Evolutionary conservation across 441 rosid species (phyloP).

Genomic region (Jatropha podagrica): DNA sequence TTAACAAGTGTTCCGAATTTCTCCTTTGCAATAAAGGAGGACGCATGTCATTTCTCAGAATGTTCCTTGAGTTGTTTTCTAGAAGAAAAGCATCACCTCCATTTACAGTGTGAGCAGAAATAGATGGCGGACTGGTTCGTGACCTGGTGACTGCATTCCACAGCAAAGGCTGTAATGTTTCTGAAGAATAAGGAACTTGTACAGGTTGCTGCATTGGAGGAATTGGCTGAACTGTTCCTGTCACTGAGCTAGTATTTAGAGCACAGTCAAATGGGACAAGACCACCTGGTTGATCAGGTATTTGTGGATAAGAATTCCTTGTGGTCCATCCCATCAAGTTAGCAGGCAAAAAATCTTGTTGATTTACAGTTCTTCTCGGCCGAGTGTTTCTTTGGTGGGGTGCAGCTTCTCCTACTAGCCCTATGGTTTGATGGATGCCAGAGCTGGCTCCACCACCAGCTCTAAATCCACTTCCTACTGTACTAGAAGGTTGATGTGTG

Average conservation of each 20-base stretch:
- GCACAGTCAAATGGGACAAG: neutral
- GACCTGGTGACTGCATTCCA: conserved; percentile 16
- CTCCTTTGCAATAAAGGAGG: conserved; percentile 13
- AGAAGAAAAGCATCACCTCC: conserved; percentile 14
- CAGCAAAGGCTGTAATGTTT: neutral
- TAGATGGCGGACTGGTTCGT: conserved; percentile 8
- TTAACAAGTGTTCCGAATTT: neutral
- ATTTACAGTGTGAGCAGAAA: neutral
- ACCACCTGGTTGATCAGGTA: conserved; percentile 12
- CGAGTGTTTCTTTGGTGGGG: conserved; percentile 31
- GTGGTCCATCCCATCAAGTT: neutral
- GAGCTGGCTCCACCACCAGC: neutral
- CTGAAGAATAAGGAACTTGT: neutral
- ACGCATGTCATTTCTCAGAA: conserved; percentile 1
- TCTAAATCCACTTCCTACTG: neutral
- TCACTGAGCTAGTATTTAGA: neutral
- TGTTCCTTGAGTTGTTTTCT: conserved; percentile 9
- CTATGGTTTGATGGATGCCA: neutral
- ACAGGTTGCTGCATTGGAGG: neutral
- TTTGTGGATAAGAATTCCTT: conserved; percentile 2
- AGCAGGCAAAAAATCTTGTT: conserved; percentile 1
- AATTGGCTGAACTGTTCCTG: neutral
- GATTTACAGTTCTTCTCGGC: conserved; percentile 18
- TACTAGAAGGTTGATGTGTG: neutral
- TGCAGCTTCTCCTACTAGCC: conserved; percentile 13